Evolutionary conservation across 2,329 filamentous ascomycete genomes (phyloP), one percentile per base, ranked within the genome.

Genomic region (Aspergillus luchuensis): DNA sequence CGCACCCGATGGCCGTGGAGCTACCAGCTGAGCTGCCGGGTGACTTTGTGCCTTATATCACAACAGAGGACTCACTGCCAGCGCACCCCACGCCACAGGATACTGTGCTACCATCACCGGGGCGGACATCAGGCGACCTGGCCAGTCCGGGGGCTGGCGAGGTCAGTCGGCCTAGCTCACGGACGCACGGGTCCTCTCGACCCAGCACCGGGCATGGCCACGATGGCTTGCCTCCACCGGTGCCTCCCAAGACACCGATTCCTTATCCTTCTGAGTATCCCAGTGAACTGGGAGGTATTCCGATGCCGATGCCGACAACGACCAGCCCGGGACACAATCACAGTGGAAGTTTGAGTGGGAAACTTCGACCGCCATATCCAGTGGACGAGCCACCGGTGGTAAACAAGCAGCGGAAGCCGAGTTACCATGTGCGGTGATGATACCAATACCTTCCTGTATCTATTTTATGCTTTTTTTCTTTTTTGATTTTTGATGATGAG

Each of bases 351-450:
- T 47, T 19, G 25, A 69, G 65, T n/a, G 63, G 67, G 41, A 69
- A 72, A 45, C 66, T 65, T 47, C 67, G 74, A 8, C 83, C 91
- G 36, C 92, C 92, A 0, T 97, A 97, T 74, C 94, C 94, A 0
- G 78, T 87, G 49, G 90, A 96, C 69, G 90, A 89, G 25, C 89
- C 90, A 28, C 94, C 94, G 3, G 82, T 85, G 6, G 92, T 96
- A 7, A 96, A 96, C 70, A 90, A 92, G 84, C 88, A 90, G 48
- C 87, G 89, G 67, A 97, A 97, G 75, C 94, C 94, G 1, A 89
- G 90, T 52, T 91, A 89, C 68, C 82, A 81, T 59, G 79, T 82
- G 47, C 78, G 83, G 63, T 84, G 66, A 79, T 17, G n/a, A 33
- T 59, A 33, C 36, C 57, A 33, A 51, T 59, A 38, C 41, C 57